phyloP scores from a whole-genome alignment of 2,329 filamentous ascomycete species.

The Periconia digitata region DNA sequence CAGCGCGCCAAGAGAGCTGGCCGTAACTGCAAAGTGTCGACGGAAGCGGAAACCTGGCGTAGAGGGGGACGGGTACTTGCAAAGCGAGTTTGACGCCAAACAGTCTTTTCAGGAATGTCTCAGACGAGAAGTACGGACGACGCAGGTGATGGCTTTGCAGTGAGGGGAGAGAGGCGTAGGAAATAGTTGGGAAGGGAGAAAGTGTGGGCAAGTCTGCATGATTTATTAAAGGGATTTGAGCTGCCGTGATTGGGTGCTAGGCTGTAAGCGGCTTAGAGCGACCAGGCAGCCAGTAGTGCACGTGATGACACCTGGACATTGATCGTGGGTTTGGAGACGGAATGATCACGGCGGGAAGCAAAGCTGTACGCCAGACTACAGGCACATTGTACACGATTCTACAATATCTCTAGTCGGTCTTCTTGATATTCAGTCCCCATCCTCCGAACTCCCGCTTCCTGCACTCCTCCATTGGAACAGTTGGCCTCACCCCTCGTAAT shows the following conservation, averaged over 20 bases:
- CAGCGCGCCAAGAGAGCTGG: conserved; percentile 4
- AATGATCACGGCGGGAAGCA: neutral
- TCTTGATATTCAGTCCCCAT: neutral
- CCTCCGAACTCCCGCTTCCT: neutral
- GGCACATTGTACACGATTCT: neutral
- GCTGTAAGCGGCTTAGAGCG: neutral
- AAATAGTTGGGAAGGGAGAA: neutral
- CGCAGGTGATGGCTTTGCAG: neutral
- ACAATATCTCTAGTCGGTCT: neutral
- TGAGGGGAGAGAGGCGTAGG: neutral
- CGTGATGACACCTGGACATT: conserved; percentile 1
- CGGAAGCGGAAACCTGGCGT: conserved; percentile 2
- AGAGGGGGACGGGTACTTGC: neutral
- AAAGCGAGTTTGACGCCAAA: neutral
- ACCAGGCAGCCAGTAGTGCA: neutral
- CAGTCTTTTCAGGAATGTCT: neutral
- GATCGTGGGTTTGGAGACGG: conserved; percentile 1
- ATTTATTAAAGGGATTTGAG: neutral
- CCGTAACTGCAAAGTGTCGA: conserved; percentile 3
- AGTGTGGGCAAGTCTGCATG: neutral
- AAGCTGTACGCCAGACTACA: neutral
- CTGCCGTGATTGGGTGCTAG: neutral
- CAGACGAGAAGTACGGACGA: neutral
- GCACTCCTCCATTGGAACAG: neutral
- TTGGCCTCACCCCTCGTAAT: conserved; percentile 1